phyloP scores from a whole-genome alignment of 106 monocot genomes.

The Cymbidium sinense region DNA sequence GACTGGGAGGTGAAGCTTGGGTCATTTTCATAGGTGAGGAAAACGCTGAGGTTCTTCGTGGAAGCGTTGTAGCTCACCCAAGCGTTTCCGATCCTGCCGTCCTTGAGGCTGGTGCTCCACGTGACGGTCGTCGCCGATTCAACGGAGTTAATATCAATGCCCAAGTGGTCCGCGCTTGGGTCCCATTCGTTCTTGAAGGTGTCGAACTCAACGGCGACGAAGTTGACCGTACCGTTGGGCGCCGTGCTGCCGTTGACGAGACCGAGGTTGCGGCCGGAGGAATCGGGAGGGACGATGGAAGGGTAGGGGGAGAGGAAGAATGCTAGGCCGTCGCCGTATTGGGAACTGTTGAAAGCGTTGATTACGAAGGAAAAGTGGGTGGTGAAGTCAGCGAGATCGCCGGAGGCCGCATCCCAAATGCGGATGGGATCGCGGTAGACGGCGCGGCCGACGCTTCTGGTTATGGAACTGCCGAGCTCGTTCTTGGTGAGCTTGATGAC shows the following conservation, averaged over 20 bases:
- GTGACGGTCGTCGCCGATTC: not conserved
- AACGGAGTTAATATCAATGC: slow-evolving; percentile 44
- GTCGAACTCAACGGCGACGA: slow-evolving; percentile 65
- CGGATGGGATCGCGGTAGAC: slow-evolving; percentile 24
- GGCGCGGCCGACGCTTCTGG: slow-evolving; percentile 23
- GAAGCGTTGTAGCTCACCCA: slow-evolving; percentile 31
- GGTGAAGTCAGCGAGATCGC: slow-evolving; percentile 27
- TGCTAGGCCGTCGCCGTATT: slow-evolving; percentile 49
- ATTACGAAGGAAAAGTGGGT: slow-evolving; percentile 69
- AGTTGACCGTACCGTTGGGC: not conserved
- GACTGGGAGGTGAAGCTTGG: slow-evolving; percentile 5
- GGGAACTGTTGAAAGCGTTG: not conserved
- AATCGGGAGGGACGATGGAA: slow-evolving; percentile 10
- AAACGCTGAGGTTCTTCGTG: slow-evolving; percentile 24
- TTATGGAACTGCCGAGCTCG: slow-evolving; percentile 5
- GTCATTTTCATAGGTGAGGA: slow-evolving; percentile 23
- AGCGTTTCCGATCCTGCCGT: slow-evolving; percentile 11
- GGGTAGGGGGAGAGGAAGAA: slow-evolving; percentile 50
- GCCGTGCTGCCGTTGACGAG: slow-evolving; percentile 15
- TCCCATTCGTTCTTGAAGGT: slow-evolving; percentile 37
- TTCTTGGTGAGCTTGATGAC: slow-evolving; percentile 17
- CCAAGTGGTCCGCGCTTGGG: slow-evolving; percentile 28
- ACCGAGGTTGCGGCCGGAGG: slow-evolving; percentile 31
- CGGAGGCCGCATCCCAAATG: slow-evolving; percentile 28
- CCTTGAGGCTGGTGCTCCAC: slow-evolving; percentile 16